Conservation (phyloP, 2,329 filamentous ascomycete genomes). For the Colletotrichum horii region DNA sequence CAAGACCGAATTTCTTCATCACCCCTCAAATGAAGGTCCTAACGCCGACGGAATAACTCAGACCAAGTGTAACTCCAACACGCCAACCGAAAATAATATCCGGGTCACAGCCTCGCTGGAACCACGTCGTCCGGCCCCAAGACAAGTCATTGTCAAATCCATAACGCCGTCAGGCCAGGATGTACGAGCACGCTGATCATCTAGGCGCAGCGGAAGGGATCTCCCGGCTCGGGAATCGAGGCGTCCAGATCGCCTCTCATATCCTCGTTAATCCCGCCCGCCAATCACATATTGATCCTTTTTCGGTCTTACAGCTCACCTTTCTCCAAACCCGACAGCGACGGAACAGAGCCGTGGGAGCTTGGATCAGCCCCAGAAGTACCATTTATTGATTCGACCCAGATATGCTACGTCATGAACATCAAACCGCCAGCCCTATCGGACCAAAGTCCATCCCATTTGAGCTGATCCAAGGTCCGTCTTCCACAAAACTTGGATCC, state of each 20-base stretch:
- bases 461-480: neutral
- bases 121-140: neutral
- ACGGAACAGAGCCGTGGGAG: neutral
- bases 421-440: neutral
- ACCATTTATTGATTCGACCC: neutral
- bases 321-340: neutral
- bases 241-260: neutral
- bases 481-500: neutral
- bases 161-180: neutral
- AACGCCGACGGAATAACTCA: neutral
- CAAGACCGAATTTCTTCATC: neutral
- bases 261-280: neutral
- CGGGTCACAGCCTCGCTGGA: neutral
- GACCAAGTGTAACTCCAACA: neutral
- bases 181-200: neutral
- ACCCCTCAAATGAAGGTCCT: neutral
- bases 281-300: conserved; percentile 1
- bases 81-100: rapidly evolving
- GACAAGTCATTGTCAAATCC: neutral
- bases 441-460: neutral
- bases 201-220: neutral
- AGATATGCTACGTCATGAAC: neutral
- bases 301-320: neutral
- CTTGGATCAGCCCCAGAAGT: neutral
- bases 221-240: neutral